These are phyloP conservation scores for Blastobotrys buckinghamii DNA, from an alignment of 1,139 yeast genomes.

Conservation along the genomic window DNA sequence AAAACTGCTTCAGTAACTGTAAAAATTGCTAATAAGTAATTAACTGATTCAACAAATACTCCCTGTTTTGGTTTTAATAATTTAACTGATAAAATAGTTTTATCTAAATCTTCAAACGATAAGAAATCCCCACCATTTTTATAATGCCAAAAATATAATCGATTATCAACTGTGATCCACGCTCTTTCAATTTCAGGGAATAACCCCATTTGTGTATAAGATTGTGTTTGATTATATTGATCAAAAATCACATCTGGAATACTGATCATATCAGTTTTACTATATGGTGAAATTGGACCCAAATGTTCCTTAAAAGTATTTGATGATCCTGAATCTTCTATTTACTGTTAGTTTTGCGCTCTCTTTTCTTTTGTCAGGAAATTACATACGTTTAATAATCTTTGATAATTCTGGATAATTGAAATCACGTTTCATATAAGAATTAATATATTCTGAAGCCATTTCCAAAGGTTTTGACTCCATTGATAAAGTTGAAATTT, in stretches of 20 bases:
- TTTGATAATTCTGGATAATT: conserved; percentile 37
- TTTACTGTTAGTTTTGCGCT: not conserved
- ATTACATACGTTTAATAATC: conserved; percentile 27
- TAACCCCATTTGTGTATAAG: conserved; percentile 73
- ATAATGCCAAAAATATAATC: conserved; percentile 79
- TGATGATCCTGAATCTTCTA: conserved; percentile 26
- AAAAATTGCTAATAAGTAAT: conserved; percentile 65
- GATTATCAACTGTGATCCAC: conserved; percentile 84
- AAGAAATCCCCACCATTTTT: conserved; percentile 61
- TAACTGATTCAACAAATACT: conserved; percentile 73
- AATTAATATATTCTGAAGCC: conserved; percentile 33
- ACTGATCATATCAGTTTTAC: conserved; percentile 57
- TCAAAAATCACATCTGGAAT: conserved; percentile 82
- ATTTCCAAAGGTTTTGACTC: conserved; percentile 27
- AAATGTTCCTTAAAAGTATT: conserved; percentile 23
- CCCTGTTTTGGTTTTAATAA: conserved; percentile 75
- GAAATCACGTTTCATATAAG: conserved; percentile 33
- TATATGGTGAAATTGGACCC: conserved; percentile 64
- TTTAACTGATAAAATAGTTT: conserved; percentile 69
- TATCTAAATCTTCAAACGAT: conserved; percentile 75
- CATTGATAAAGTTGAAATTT: conserved; percentile 19
- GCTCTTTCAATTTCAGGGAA: conserved; percentile 77
- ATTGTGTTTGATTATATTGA: conserved; percentile 62
- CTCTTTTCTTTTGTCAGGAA: not conserved
- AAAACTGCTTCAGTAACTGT: conserved; percentile 78